Base-by-base conservation (phyloP, 2,329 filamentous ascomycete genomes). In the Ceratocystiopsis brevicomis region DNA sequence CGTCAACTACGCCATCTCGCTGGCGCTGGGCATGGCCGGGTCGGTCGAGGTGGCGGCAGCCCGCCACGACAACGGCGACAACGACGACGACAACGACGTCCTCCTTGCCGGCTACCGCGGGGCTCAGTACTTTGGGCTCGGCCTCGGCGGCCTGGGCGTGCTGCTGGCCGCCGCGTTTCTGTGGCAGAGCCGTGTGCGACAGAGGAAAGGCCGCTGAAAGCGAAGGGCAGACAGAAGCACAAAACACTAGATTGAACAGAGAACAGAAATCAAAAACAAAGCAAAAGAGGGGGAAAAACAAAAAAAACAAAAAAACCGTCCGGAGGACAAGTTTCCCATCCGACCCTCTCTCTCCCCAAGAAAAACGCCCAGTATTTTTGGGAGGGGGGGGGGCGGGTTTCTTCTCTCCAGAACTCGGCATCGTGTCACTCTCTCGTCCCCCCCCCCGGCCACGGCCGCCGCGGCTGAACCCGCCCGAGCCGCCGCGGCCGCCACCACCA, bases 1-100 rank as follows among this genome's bases (percentile, higher is more conserved):
- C 12, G 70, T 81, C 47, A 81, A 83, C 55, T 83, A 81, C 53
- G 69, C 68, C 45, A 80, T 82, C 33, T 73, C 72, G 1, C 56
- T 81, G 3, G 75, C 73, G 0, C 61, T 83, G 0, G 78, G 77
- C 0, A 67, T 83, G 39, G 76, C 76, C 0, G 76, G 75, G 0
- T 80, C 74, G 0, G 67, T 80, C 3, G 74, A 81, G 52, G 57
- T 54, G 32, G 45, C 63, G 12, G 49, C 21, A 6, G 61, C 61
- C 0, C 62, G 59, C 47, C 53, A 30, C 10, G 4, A 8, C 25
- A 11, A 30, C 5, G 10, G 8, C 25, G 19, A 21, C 6, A 62
- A 45, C 4, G 32, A 12, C 32, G 3, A 6, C 32, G 32, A 33
- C 32, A 11, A 11, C 32, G 32, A 4, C 32, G 3, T 3, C 32